Conservation (phyloP, 805 yeast species). For the Candida sonorensis region DNA sequence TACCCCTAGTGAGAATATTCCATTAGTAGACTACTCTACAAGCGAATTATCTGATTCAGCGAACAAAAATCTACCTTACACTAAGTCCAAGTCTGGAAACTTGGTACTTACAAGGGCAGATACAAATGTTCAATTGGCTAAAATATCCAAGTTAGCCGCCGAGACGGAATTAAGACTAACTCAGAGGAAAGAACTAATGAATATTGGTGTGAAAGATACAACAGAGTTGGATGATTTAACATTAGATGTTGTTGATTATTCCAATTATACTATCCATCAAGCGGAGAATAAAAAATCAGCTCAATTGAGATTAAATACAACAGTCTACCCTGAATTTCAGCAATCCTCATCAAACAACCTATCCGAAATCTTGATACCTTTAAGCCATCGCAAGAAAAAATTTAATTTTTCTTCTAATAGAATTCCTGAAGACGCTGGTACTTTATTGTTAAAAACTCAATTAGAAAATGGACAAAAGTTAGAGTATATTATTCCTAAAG, state of each 20-base stretch:
- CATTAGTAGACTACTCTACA: constrained; percentile 10
- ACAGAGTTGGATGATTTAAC: constrained; percentile 13
- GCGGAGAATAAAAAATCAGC: constrained; percentile 10
- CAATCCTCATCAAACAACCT: too few relatives aligned
- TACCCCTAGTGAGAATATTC: constrained; percentile 13
- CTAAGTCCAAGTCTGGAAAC: too few relatives aligned
- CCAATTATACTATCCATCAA: constrained; percentile 6
- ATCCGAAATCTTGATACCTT: constrained; percentile 5
- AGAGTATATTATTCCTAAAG: constrained; percentile 14
- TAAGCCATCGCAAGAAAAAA: constrained; percentile 11
- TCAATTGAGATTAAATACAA: constrained; percentile 12
- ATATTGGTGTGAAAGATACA: constrained; percentile 15
- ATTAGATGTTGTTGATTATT: constrained; percentile 7
- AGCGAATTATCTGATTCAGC: not conserved
- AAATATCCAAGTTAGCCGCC: constrained; percentile 9
- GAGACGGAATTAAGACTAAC: constrained; percentile 10
- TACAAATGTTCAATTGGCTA: constrained; percentile 12
- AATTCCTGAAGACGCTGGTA: constrained; percentile 8
- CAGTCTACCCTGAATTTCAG: too few relatives aligned
- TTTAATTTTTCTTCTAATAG: constrained; percentile 12
- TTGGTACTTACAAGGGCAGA: constrained; percentile 4
- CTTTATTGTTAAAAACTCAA: constrained; percentile 3
- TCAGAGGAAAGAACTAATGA: constrained; percentile 9
- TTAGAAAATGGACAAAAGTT: constrained; percentile 7
- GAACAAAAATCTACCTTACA: not conserved